These are phyloP conservation scores for Fagopyrum esculentum DNA, from an alignment of 148 eudicot genomes.

Conservation along the genomic window DNA sequence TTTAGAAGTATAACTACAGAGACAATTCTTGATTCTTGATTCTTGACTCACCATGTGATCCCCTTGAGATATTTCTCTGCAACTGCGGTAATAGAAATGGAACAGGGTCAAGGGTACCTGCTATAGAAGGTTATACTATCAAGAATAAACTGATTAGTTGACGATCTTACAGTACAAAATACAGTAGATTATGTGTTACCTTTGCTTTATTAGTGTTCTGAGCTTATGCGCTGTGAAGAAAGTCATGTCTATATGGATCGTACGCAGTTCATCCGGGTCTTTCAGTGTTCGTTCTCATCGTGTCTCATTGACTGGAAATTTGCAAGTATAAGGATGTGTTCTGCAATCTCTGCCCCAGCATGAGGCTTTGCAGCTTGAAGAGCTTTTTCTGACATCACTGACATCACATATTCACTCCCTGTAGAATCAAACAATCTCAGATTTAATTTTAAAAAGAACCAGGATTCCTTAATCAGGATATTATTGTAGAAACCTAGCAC, in stretches of 20 bases:
- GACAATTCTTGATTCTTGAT: too few species aligned
- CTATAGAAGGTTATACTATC: too few species aligned
- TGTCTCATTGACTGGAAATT: constrained; percentile 3
- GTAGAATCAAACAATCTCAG: not conserved
- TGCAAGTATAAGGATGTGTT: constrained; percentile 30
- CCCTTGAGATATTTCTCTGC: too few species aligned
- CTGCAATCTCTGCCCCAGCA: constrained; percentile 51
- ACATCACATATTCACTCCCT: constrained; percentile 41
- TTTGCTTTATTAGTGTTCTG: not conserved
- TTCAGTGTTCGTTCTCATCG: not conserved
- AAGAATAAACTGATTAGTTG: not conserved
- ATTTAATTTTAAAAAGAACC: not conserved
- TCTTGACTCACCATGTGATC: too few species aligned
- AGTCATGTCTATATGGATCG: not conserved
- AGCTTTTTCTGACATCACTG: constrained; percentile 49
- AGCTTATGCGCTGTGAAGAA: not conserved
- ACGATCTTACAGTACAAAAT: not conserved
- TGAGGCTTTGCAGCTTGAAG: constrained; percentile 53
- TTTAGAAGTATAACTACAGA: too few species aligned
- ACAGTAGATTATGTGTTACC: constrained; percentile 3
- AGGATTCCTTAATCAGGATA: not conserved
- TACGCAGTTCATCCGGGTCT: not conserved
- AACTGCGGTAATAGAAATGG: too few species aligned
- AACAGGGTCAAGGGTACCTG: too few species aligned
- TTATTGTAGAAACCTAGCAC: not conserved